Percentiles rank a stretch among this genome's conserved stretches.
phyloP scores from a whole-genome alignment of 345 rosid genomes.

The Ailanthus altissimus region DNA sequence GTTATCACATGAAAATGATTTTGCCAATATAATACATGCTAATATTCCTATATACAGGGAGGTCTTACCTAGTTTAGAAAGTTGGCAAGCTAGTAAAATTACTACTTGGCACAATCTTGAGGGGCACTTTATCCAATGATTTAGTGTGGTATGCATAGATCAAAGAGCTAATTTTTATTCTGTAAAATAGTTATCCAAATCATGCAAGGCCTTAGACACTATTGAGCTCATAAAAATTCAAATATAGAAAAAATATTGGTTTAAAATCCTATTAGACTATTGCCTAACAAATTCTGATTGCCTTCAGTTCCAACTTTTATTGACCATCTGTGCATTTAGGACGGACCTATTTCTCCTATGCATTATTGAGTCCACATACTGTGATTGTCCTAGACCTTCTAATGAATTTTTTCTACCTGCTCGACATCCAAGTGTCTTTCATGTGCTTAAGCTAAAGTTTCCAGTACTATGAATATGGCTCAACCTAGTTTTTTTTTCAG shows the following conservation, averaged over 20 bases:
- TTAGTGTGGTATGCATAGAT: conserved; percentile 82
- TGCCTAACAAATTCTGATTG: background rate
- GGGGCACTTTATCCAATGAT: conserved; percentile 91
- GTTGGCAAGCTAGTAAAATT: conserved; percentile 90
- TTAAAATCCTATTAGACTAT: background rate
- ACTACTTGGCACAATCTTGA: conserved; percentile 89
- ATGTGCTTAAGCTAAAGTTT: background rate
- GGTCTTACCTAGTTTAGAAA: conserved; percentile 79
- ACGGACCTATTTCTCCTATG: background rate
- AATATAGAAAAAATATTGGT: background rate
- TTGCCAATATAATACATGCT: conserved; percentile 63
- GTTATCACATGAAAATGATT: conserved; percentile 60
- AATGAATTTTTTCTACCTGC: background rate
- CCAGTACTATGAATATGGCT: background rate
- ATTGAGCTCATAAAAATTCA: background rate
- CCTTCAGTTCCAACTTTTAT: background rate
- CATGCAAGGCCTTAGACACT: background rate
- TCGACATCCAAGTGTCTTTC: background rate
- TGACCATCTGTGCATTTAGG: background rate
- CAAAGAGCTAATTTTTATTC: conserved; percentile 60
- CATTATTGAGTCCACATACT: background rate
- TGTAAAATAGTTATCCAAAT: conserved; percentile 6
- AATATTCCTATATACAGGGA: conserved; percentile 68
- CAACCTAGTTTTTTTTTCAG: background rate
- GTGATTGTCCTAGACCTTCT: background rate